Evolutionary conservation across 2,329 filamentous ascomycete species (phyloP), one percentile per base, ranked within the genome.

Genomic region (Diaporthe sp.): DNA sequence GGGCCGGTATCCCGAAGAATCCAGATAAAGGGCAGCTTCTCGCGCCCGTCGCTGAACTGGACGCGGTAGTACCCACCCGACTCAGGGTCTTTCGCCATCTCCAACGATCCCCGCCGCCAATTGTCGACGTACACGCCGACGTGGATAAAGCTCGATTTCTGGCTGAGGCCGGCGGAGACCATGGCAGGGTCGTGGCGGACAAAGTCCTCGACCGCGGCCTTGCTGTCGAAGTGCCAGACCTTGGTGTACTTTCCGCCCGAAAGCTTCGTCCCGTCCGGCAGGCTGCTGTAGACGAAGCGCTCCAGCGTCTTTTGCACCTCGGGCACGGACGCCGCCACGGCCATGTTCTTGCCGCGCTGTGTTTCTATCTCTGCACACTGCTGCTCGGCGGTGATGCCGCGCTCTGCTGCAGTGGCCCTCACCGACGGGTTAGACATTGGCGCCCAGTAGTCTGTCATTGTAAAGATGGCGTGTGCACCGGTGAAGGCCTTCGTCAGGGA

Each of bases 371-470:
- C 5, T 5, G 66, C 66, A 19, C 42, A 47, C 12, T 30, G 32
- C 27, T 70, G 44, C 42, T 35, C 42, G 42, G 32, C 66, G 15
- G 44, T 47, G 27, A 47, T 47, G 7, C 44, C 47, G 39, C 44
- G 50, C 66, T 35, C 13, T 7, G 47, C 27, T 15, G 50, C 42
- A 2, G 19, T 32, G 25, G 42, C 66, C 27, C 44, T 39, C 22
- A 59, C 22, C 10, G 4, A 22, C 6, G 56, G 56, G 22, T 59
- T 32, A 59, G 12, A 25, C 9, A 51, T 22, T 0, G 66, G 47
- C 17, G 42, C 66, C 27, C 42, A 70, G 66, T 51, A 70, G 44
- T 70, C 66, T 25, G 66, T 70, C 50, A 70, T 55, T 4, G 66
- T 17, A 22, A 51, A 70, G 19, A 70, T 53, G 42, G 32, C 66